Evolutionary conservation across 2,329 filamentous ascomycete genomes (phyloP), one percentile per base, ranked within the genome.

Genomic region (Aureobasidium sp.): DNA sequence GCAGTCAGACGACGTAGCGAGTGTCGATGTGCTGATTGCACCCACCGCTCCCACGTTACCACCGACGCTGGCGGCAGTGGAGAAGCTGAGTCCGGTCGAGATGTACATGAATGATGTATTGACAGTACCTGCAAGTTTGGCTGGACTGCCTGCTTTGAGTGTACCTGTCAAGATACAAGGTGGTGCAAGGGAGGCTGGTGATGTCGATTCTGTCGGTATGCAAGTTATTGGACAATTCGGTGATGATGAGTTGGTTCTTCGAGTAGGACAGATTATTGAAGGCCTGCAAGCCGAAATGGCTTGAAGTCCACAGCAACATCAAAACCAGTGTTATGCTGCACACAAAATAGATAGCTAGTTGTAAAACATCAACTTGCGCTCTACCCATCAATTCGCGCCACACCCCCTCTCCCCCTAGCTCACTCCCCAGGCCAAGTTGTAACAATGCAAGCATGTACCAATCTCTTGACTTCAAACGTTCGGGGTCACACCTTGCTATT

Each of bases 21-120:
- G 65, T 40, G 93, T 98, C 1, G 96, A 99, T 76, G 91, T 98
- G 47, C 83, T 99, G 43, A 80, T 99, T 23, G 94, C 91, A 67
- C 96, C 96, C 0, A 98, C 95, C 1, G 91, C 95, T 10, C 94
- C 95, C 1, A 93, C 91, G 0, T 82, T 89, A 20, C 88, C 95
- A 11, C 94, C 94, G 0, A 82, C 78, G 9, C 75, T 96, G 9
- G 81, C 84, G 4, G 85, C 90, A 8, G 75, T 96, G 40, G 72
- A 81, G 67, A 73, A 77, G 13, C 83, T 88, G 76, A 77, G 80
- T 20, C 79, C 86, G 0, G 80, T 97, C n/a, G 90, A 95, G 72
- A 87, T 87, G 1, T 98, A 98, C 75, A 92, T 93, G 84, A 97
- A 96, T 74, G 96, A 99, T 79, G 91, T 98, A 1, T 95, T 98